Base-by-base conservation (phyloP, 208 protist species). In the Phytomonas francai region DNA sequence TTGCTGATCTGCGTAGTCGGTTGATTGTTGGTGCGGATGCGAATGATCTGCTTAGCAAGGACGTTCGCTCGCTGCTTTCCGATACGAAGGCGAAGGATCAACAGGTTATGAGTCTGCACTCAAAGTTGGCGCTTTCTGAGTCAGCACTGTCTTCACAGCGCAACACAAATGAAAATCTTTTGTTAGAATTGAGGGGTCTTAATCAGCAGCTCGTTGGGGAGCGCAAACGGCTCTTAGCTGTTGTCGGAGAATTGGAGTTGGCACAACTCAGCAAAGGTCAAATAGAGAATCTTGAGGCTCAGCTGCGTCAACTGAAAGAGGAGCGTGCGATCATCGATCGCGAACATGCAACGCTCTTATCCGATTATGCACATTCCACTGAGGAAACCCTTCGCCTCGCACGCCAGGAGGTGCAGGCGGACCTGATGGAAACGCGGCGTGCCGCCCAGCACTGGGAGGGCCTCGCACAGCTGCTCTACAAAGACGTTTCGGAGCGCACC, bases 381-480 rank as follows among this genome's bases (percentile, higher is more conserved):
- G 84, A 92, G 30, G 71, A 84, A 28, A 87, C 88, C 19, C 71
- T 91, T 30, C 72, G 70, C 22, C 72, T 87, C 61, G 88, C 87
- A 4, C 73, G 82, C 14, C 80, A 80, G 61, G 85, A 88, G 69
- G 88, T 93, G 56, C 71, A 60, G 30, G 73, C 70, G n/a, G 89
- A 94, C 58, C 51, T 92, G 16, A 70, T 73, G 11, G 87, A 96
- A 57, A 83, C 75, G 74, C 80, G 78, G 58, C 73, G 63, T 0
- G 74, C 78, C 33, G 91, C 91, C 42, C 22, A 67, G 9, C 85
- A 94, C 71, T 96, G 91, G 91, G 88, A 96, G 76, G 73, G 86
- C 42, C 84, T 92, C n/a, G 64, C 88, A 22, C 82, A 92, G 74
- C 72, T 93, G 70, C 83, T 94, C 8, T 96, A 93, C 81, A 87